Conservation (phyloP, 2,329 filamentous ascomycete genomes). For the Alternaria incomplexa region DNA sequence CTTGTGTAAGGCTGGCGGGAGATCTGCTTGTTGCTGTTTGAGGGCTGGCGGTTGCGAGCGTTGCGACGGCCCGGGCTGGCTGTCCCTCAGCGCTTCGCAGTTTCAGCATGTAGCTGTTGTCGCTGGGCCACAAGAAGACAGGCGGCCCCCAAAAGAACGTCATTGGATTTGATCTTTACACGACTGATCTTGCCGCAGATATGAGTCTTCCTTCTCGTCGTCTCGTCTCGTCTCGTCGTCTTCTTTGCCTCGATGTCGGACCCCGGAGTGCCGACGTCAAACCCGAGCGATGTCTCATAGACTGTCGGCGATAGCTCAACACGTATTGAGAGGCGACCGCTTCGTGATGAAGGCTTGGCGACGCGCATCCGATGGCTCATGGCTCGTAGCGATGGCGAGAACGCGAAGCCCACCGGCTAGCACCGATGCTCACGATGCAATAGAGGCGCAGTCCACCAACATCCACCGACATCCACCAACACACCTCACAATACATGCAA, state of each 20-base stretch:
- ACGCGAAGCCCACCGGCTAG: background rate
- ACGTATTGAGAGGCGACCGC: background rate
- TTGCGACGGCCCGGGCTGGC: slow-evolving; percentile 9
- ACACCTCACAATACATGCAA: background rate
- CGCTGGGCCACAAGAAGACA: slow-evolving; percentile 7
- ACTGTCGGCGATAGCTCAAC: background rate
- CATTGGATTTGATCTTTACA: background rate
- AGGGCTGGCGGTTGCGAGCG: slow-evolving; percentile 17
- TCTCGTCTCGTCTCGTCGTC: background rate
- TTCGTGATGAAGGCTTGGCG: slow-evolving; percentile 1
- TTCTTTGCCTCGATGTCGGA: background rate
- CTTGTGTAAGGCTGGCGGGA: slow-evolving; percentile 9
- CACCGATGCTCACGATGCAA: slow-evolving; percentile 14
- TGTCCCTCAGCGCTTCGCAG: slow-evolving; percentile 23
- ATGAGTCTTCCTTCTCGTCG: background rate
- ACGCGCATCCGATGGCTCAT: background rate
- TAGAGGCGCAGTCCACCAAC: slow-evolving; percentile 18
- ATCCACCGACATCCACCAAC: background rate
- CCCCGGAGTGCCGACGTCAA: background rate
- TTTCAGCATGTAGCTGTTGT: slow-evolving; percentile 23
- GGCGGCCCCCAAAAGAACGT: slow-evolving; percentile 1
- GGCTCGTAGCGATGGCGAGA: background rate
- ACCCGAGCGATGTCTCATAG: background rate
- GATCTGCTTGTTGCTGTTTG: slow-evolving; percentile 13
- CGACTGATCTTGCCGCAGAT: background rate